A percentile compares a stretch with the other conserved stretches of the same genome.
phyloP scores from a whole-genome alignment of 345 rosid genomes.

The Bruguiera sexangula region DNA sequence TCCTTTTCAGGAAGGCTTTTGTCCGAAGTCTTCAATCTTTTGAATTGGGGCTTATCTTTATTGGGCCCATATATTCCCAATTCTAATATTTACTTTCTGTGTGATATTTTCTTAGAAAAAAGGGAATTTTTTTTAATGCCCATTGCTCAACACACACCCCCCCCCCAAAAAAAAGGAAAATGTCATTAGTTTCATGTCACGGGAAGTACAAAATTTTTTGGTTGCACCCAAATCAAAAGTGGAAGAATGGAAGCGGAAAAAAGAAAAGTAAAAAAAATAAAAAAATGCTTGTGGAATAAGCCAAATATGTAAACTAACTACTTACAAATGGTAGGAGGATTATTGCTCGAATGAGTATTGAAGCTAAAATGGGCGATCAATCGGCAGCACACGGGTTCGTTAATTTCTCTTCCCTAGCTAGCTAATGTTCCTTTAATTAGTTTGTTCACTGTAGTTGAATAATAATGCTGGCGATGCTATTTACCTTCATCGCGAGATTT shows the following conservation, averaged over 20 bases:
- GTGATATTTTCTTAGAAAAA: too few relatives aligned
- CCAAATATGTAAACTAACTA: too few relatives aligned
- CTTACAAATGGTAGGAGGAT: constrained; percentile 13
- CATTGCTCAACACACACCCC: background rate
- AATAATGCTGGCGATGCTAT: background rate
- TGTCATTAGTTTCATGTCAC: background rate
- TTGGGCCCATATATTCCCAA: too few relatives aligned
- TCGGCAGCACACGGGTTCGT: constrained; percentile 5
- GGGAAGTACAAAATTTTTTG: background rate
- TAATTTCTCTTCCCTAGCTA: background rate
- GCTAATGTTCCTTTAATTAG: background rate
- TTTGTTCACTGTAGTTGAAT: background rate
- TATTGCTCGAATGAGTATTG: constrained; percentile 11
- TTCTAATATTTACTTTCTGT: too few relatives aligned
- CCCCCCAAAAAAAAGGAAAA: too few relatives aligned
- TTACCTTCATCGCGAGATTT: background rate
- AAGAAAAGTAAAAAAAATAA: background rate
- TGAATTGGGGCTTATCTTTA: too few relatives aligned
- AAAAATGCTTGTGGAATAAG: too few relatives aligned
- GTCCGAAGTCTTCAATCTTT: too few relatives aligned
- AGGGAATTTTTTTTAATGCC: background rate
- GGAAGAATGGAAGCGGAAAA: background rate
- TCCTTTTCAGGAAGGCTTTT: too few relatives aligned
- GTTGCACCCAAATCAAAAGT: background rate
- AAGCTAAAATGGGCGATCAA: constrained; percentile 9